Evolutionary conservation across 202 grass and related monocot genomes (phyloP), one percentile per base, ranked within the genome.

Genomic region (Panicum virgatum): DNA sequence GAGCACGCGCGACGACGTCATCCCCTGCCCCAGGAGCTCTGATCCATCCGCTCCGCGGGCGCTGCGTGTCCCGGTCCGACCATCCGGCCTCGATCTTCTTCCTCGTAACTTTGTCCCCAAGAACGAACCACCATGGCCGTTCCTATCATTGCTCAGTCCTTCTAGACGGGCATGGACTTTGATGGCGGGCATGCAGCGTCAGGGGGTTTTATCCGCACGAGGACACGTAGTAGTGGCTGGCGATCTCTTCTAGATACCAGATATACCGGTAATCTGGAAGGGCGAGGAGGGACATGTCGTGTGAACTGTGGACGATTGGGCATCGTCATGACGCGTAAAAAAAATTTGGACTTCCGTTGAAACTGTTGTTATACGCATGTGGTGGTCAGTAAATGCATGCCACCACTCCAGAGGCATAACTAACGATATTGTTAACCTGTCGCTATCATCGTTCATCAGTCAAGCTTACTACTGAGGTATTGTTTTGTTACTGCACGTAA

Each of bases 91-190:
- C 18, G 32, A 7, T 65, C 39, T 25, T 45, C 62, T 15, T 44
- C 39, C 3, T 22, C 40, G 11, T 29, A 59, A 32, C 58, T 66
- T 43, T 12, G 5, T 20, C 44, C 53, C 45, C 34, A 51, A 43
- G 43, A n/a, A 72, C 7, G 7, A 72, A 64, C 15, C 10, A 38
- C 9, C 34, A 19, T 16, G 18, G n/a, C 7, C 5, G n/a, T 7
- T 75, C 61, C 36, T 67, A 67, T 76, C 72, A 58, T 76, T 75
- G 72, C 32, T 34, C 46, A n/a, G n/a, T 37, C 15, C 62, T 67
- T 64, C 76, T 78, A 78, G 60, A 79, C 1, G 62, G 38, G 43
- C 61, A 37, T 66, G 60, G 76, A 79, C 76, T 78, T 79, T 23
- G 59, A 50, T 64, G 59, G 19, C 32, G 32, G 32, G 32, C 59